Evolutionary conservation across 345 rosid species (phyloP).

Genomic region (Aquilaria yunnanensis): DNA sequence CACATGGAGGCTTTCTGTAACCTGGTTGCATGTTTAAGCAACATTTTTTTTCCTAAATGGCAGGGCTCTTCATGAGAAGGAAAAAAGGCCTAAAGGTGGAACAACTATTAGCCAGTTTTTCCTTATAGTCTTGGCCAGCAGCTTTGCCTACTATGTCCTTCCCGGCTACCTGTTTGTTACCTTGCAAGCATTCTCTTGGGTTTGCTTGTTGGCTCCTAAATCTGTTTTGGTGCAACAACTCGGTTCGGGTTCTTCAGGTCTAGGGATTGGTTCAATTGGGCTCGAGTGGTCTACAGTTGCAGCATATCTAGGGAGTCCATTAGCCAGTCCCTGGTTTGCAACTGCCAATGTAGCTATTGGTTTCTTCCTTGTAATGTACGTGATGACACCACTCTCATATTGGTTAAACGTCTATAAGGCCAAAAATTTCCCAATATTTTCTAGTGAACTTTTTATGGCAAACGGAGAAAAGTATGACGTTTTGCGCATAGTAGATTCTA

Average conservation of each 20-base stretch:
- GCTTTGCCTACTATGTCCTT: constrained; percentile 63
- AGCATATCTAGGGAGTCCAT: constrained; percentile 70
- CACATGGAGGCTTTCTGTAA: not conserved
- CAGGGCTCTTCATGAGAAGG: constrained; percentile 75
- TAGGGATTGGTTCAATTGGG: constrained; percentile 72
- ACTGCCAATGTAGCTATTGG: constrained; percentile 61
- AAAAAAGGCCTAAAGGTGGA: constrained; percentile 39
- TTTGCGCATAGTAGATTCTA: constrained; percentile 38
- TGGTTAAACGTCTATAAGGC: constrained; percentile 62
- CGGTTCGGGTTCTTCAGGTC: constrained; percentile 68
- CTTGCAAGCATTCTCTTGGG: constrained; percentile 65
- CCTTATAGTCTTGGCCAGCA: constrained; percentile 38
- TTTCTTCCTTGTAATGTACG: constrained; percentile 51
- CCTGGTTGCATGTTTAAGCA: not conserved
- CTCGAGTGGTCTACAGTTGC: constrained; percentile 73
- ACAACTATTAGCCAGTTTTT: constrained; percentile 56
- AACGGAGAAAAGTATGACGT: constrained; percentile 54
- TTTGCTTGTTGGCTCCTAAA: constrained; percentile 70
- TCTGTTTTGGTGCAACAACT: constrained; percentile 60
- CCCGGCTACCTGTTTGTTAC: constrained; percentile 55
- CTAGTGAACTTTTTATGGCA: constrained; percentile 37
- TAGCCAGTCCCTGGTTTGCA: constrained; percentile 82
- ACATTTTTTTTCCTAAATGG: not conserved
- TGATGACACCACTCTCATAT: constrained; percentile 51
- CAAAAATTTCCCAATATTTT: constrained; percentile 62